Evolutionary conservation across 1,284 basidiomycete genomes (phyloP).

Genomic region (Boletus subluridellus): DNA sequence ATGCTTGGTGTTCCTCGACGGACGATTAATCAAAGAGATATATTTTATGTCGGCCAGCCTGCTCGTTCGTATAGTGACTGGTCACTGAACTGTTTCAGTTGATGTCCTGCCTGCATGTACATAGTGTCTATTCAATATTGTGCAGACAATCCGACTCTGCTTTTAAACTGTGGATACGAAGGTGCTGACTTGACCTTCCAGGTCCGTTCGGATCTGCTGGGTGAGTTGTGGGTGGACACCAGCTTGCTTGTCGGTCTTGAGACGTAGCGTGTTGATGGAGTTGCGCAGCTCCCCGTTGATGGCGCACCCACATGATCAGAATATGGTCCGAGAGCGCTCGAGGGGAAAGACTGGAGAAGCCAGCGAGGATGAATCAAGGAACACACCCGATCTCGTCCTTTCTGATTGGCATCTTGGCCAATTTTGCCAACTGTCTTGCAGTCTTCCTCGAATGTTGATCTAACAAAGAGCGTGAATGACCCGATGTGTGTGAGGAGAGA

Average conservation of each 20-base stretch:
- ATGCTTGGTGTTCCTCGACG: no score
- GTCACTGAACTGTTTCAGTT: no score
- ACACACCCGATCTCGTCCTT: conserved; percentile 87
- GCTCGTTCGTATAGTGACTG: no score
- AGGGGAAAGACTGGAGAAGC: not conserved
- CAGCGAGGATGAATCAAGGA: not conserved
- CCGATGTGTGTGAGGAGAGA: not conserved
- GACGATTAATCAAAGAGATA: no score
- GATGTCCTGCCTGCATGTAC: no score
- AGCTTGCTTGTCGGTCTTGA: conserved; percentile 84
- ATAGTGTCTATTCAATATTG: no score
- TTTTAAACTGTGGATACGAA: no score
- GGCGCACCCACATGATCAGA: conserved; percentile 12
- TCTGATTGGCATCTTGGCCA: conserved; percentile 77
- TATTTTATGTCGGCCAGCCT: no score
- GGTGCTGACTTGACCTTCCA: no score
- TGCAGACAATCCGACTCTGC: no score
- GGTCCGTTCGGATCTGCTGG: no score
- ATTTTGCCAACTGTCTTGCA: conserved; percentile 83
- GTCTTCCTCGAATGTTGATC: conserved; percentile 88
- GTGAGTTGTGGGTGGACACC: conserved; percentile 17
- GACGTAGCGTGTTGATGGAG: conserved; percentile 72
- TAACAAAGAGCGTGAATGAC: conserved; percentile 27
- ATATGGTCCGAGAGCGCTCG: not conserved
- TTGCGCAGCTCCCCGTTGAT: conserved; percentile 68